Conservation (phyloP, 2,329 filamentous ascomycete genomes). For the Xylariaceae sp. region DNA sequence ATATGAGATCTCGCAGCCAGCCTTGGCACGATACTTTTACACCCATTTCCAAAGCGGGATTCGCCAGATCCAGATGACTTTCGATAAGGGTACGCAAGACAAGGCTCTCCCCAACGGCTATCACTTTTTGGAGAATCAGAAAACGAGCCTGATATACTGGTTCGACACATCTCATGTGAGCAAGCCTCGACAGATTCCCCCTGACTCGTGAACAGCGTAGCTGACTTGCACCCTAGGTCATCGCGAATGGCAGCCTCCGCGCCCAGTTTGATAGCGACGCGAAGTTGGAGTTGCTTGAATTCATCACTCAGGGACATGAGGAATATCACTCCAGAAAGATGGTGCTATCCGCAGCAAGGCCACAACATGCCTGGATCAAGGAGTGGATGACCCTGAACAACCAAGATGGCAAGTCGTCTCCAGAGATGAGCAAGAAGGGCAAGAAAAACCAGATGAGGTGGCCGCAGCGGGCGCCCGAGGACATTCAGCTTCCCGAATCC, state of each 20-base stretch:
- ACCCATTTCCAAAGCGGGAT: conserved; percentile 87
- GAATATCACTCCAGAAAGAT: conserved; percentile 75
- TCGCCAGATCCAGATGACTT: conserved; percentile 76
- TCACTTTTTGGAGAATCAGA: conserved; percentile 70
- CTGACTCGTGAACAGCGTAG: background rate
- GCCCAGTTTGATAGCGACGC: conserved; percentile 76
- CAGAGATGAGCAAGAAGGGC: conserved; percentile 64
- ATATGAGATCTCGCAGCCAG: conserved; percentile 80
- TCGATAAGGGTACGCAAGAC: conserved; percentile 63
- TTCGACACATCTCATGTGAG: conserved; percentile 79
- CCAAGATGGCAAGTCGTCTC: conserved; percentile 55
- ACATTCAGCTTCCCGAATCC: conserved; percentile 57
- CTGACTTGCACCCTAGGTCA: conserved; percentile 49
- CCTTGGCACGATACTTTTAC: conserved; percentile 82
- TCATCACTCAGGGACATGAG: conserved; percentile 70
- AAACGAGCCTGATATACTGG: conserved; percentile 82
- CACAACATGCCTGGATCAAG: conserved; percentile 60
- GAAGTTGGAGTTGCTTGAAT: conserved; percentile 81
- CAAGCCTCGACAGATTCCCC: conserved; percentile 12
- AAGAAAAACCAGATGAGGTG: conserved; percentile 57
- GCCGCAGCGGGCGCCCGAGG: conserved; percentile 54
- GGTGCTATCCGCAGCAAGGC: conserved; percentile 58
- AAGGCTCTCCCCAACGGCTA: conserved; percentile 56
- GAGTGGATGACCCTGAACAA: conserved; percentile 59
- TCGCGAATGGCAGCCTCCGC: conserved; percentile 71